These are phyloP conservation scores for Stachybotrys chartarum DNA, from an alignment of 2,329 filamentous ascomycete genomes.

Conservation along the genomic window DNA sequence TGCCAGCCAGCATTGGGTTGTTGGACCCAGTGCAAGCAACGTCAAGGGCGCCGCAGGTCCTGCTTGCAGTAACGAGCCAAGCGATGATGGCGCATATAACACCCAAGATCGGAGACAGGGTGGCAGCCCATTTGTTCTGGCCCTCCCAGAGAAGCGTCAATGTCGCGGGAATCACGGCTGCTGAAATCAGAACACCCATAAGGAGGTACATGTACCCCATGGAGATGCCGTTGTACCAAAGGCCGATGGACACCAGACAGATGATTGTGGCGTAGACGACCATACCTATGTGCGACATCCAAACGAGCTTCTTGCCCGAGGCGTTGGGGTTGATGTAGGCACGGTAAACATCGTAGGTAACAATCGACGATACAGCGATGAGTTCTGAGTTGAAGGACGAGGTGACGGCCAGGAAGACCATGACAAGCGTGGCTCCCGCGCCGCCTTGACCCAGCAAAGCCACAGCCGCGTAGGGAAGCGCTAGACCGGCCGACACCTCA, in stretches of 20 bases:
- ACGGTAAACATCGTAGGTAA: slow-evolving; percentile 83
- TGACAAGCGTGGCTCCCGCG: slow-evolving; percentile 68
- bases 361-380: slow-evolving; percentile 79
- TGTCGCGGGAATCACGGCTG: slow-evolving; percentile 75
- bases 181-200: slow-evolving; percentile 87
- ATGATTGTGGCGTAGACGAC: slow-evolving; percentile 66
- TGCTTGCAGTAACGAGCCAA: slow-evolving; percentile 58
- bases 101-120: slow-evolving; percentile 59
- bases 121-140: slow-evolving; percentile 68
- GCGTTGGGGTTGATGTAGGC: slow-evolving; percentile 78
- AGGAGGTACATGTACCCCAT: slow-evolving; percentile 88
- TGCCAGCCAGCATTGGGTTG: slow-evolving; percentile 79
- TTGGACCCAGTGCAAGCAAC: slow-evolving; percentile 74
- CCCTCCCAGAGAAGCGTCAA: slow-evolving; percentile 74
- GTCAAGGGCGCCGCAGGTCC: slow-evolving; percentile 56
- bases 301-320: slow-evolving; percentile 69
- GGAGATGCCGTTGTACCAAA: slow-evolving; percentile 66
- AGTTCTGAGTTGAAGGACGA: slow-evolving; percentile 76
- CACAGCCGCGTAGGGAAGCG: slow-evolving; percentile 78
- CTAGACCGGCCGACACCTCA: slow-evolving; percentile 76
- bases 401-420: slow-evolving; percentile 88
- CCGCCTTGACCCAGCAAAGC: slow-evolving; percentile 77
- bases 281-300: slow-evolving; percentile 69
- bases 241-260: slow-evolving; percentile 69
- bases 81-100: slow-evolving; percentile 60